Base-by-base conservation (phyloP, 495 filamentous ascomycete species). In the Trichoderma erinaceum region DNA sequence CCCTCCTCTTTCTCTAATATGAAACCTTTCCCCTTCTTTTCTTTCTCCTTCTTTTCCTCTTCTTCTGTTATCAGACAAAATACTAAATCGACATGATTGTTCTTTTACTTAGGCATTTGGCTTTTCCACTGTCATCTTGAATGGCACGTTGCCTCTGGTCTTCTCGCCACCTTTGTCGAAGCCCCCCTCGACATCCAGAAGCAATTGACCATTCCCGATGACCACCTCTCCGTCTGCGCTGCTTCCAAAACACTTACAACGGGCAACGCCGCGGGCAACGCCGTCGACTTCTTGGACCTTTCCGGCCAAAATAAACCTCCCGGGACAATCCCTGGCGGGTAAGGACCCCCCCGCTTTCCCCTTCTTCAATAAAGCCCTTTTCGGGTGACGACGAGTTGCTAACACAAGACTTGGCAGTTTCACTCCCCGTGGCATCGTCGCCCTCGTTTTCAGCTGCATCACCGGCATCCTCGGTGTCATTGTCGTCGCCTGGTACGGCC, bases 211-310 rank as follows among this genome's bases (percentile, higher is more conserved):
- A 86, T 95, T 32, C 91, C 92, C 0, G 70, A 83, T 29, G 77
- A 88, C 68, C 90, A 93, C 68, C 74, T 83, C 25, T 79, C 84
- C 3, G 85, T 76, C n/a, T 96, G 92, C 73, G 74, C 76, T n/a
- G 83, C 76, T 1, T 72, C 69, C 1, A 74, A 74, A 0, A 73
- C 84, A 0, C 80, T 83, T 1, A 86, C 77, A 0, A 74, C 70
- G 3, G 92, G 92, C 4, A 96, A 96, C 73, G 92, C 92, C 0
- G 92, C 90, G 0, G 92, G 84, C 0, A 92, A 92, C 69, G 84
- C 82, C 0, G 73, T 70, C 0, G 78, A 96, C 71, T 76, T 85
- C 18, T 76, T 93, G 3, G 85, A 94, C 71, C 76, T 96, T 13
- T 76, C 69, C 0, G 90, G 90, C 7, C 80, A 87, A 72, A 89